Conservation (phyloP, 176 grass and related monocot genomes). For the Neostapfia colusana region DNA sequence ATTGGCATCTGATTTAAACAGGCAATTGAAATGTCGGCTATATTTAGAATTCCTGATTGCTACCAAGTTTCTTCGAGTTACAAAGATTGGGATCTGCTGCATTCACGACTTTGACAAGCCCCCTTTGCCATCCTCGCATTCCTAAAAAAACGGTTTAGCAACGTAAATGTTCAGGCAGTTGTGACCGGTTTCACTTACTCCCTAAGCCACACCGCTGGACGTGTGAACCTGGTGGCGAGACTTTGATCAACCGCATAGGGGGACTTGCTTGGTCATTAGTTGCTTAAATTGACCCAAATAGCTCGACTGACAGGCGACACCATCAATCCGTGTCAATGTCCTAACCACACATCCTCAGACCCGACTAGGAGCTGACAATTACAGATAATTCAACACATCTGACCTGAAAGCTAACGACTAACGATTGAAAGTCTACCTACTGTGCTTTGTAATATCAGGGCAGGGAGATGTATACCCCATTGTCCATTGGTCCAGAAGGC, state of each 20-base stretch:
- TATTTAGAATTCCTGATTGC: background rate
- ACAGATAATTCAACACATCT: slow-evolving; percentile 1
- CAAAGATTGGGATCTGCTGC: too few relatives aligned
- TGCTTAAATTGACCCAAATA: background rate
- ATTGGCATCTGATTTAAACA: background rate
- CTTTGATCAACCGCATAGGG: too few relatives aligned
- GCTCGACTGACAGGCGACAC: slow-evolving; percentile 4
- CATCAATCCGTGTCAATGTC: background rate
- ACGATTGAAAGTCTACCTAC: background rate
- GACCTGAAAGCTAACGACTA: background rate
- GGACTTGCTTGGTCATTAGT: background rate
- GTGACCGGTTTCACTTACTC: too few relatives aligned
- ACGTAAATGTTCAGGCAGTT: too few relatives aligned
- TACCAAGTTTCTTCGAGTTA: background rate
- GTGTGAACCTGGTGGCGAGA: too few relatives aligned
- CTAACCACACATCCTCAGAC: background rate
- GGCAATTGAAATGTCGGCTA: background rate
- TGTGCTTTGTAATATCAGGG: background rate
- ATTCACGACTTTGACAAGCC: too few relatives aligned
- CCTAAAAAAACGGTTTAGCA: too few relatives aligned
- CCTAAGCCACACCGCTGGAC: too few relatives aligned
- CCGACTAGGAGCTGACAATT: slow-evolving; percentile 30
- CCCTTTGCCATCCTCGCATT: too few relatives aligned
- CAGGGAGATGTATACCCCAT: background rate
- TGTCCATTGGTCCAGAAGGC: background rate